Base-by-base conservation (phyloP, 257 asterid genomes). In the Ehretia macrophylla region DNA sequence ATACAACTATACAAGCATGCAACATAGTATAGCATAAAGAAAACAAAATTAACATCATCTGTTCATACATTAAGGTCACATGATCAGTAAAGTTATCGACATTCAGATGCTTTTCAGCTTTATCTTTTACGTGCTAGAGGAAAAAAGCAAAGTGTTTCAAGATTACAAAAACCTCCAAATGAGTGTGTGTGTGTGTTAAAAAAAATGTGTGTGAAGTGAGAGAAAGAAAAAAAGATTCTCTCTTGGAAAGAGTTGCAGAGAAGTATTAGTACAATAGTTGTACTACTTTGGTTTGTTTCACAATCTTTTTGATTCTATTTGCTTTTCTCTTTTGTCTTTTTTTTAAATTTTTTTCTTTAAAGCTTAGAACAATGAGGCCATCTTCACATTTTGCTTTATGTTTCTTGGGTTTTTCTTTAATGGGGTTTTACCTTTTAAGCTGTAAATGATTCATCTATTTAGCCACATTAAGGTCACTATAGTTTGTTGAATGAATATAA, bases 91-190 rank as follows among this genome's bases (percentile, higher is more conserved):
- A 60, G 79, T 46, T 58, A 59, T 58, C 53, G 51, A 59, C 49
- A 50, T 56, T n/a, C 63, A 72, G 83, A 79, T 79, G 83, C 93
- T 73, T 57, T 69, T 57, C 60, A 65, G 49, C 90, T 85, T 85
- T 85, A 74, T 72, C 88, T 81, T 82, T 87, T 74, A 42, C 75
- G 40, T 69, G 76, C 23, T 57, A 69, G 68, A 67, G 55, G 81
- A 63, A 75, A n/a, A 61, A 67, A 65, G 45, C 51, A 50, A 51
- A 65, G 40, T 57, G 22, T 6, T 44, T 66, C 48, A 57, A 66
- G 35, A 58, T 44, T 65, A 44, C 32, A 63, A 55, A 46, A 58
- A 52, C 19, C 52, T 55, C 66, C 35, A 21, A 39, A 37, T 27
- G 63, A 40, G 57, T 54, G 61, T 51, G 38, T 39, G 42, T 17